These are phyloP conservation scores for Goniomonas avonlea DNA, from an alignment of 78 protist species.

Conservation along the genomic window DNA sequence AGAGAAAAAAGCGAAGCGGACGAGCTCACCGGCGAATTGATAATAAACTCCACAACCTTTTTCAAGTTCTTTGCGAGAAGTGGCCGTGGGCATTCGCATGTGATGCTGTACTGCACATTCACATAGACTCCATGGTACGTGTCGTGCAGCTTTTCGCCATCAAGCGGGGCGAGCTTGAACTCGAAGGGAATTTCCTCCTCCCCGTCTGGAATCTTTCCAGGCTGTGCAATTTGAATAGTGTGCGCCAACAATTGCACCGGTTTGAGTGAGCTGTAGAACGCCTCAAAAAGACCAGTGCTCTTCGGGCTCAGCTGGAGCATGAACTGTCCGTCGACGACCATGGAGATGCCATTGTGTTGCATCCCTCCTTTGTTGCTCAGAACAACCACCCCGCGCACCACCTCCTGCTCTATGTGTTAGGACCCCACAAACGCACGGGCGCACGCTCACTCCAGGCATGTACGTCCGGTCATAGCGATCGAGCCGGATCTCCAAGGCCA, in stretches of 20 bases:
- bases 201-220: constrained; percentile 27
- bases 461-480: too few species aligned
- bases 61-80: not conserved
- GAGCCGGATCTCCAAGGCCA: too few species aligned
- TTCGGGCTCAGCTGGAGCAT: not conserved
- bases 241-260: not conserved
- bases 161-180: not conserved
- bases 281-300: not conserved
- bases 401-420: too few species aligned
- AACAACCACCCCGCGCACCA: too few species aligned
- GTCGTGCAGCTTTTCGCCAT: not conserved
- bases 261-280: not conserved
- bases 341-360: not conserved
- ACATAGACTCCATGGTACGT: constrained; percentile 35
- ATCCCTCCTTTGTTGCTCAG: too few species aligned
- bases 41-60: not conserved
- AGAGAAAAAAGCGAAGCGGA: not conserved
- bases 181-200: constrained; percentile 11
- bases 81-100: not conserved
- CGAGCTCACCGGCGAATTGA: not conserved
- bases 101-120: constrained; percentile 8
- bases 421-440: too few species aligned
- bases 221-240: not conserved
- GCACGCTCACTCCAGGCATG: too few species aligned
- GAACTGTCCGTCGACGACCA: not conserved